Conservation (phyloP, 176 grass and related monocot species). For the Cenchrus fungigraminus region DNA sequence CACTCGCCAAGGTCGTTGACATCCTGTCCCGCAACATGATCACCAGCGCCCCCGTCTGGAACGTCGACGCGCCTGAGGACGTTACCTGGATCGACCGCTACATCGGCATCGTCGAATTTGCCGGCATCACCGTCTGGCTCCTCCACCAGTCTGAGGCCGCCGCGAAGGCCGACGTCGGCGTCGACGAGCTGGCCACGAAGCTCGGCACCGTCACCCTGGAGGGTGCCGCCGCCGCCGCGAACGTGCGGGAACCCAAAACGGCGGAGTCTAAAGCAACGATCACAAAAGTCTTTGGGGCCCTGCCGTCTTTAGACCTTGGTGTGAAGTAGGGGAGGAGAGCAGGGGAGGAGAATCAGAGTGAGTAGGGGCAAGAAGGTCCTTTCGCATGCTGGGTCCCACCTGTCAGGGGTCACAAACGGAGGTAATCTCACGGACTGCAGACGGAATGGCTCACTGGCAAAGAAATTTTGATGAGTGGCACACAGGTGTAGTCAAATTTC, state of each 20-base stretch:
- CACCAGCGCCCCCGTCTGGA: slow-evolving; percentile 79
- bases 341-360: too few species aligned
- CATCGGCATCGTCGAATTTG: slow-evolving; percentile 96
- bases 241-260: not conserved
- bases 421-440: too few species aligned
- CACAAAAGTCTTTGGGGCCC: slow-evolving; percentile 65
- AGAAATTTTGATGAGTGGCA: too few species aligned
- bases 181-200: slow-evolving; percentile 68
- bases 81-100: slow-evolving; percentile 95
- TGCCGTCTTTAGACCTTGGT: slow-evolving; percentile 82
- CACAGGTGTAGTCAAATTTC: too few species aligned
- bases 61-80: slow-evolving; percentile 83
- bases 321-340: too few species aligned
- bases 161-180: slow-evolving; percentile 13
- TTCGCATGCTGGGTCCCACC: too few species aligned
- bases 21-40: slow-evolving; percentile 81
- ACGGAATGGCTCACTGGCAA: too few species aligned
- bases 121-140: slow-evolving; percentile 90
- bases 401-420: too few species aligned
- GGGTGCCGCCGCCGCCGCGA: not conserved
- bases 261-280: slow-evolving; percentile 18
- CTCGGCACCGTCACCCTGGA: slow-evolving; percentile 66
- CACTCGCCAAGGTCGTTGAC: slow-evolving; percentile 80
- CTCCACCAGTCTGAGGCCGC: slow-evolving; percentile 67
- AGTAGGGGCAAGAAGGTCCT: too few species aligned